Evolutionary conservation across 257 asterid genomes (phyloP).

Genomic region (Nicotiana tomentosiformis): DNA sequence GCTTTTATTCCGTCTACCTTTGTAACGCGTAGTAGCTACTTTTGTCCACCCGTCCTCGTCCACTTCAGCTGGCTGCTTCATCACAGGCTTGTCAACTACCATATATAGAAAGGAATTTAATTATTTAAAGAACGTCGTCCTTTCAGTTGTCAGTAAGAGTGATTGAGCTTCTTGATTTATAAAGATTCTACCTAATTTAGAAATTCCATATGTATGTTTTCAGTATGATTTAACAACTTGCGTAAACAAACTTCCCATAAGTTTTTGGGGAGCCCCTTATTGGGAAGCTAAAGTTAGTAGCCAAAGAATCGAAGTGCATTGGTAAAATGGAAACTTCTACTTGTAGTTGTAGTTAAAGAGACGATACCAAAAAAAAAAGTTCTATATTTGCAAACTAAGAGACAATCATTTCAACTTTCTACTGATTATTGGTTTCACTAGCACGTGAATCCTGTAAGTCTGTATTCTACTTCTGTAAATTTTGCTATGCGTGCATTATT

Average conservation of each 20-base stretch:
- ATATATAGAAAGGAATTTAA: not conserved
- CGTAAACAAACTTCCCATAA: not conserved
- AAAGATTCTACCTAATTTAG: constrained; percentile 2
- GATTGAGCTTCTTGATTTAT: not conserved
- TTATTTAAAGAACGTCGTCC: not conserved
- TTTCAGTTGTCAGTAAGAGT: not conserved
- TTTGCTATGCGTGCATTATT: not conserved
- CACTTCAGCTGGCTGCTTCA: constrained; percentile 20
- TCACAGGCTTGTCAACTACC: constrained; percentile 1
- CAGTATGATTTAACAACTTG: not conserved
- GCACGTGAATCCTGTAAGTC: not conserved
- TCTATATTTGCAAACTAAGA: not conserved
- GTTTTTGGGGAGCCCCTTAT: not conserved
- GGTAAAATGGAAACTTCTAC: not conserved
- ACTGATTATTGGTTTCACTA: not conserved
- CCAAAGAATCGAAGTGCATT: not conserved
- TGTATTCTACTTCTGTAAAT: not conserved
- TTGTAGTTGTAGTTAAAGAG: not conserved
- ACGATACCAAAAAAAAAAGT: not conserved
- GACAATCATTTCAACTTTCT: not conserved
- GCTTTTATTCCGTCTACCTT: constrained; percentile 31
- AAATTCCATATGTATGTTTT: not conserved
- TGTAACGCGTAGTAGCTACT: constrained; percentile 37
- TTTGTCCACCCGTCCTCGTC: constrained; percentile 51
- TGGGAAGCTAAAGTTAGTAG: constrained; percentile 4